Conservation (phyloP, 2,329 filamentous ascomycete genomes). For the Pseudodiploospora longispora region DNA sequence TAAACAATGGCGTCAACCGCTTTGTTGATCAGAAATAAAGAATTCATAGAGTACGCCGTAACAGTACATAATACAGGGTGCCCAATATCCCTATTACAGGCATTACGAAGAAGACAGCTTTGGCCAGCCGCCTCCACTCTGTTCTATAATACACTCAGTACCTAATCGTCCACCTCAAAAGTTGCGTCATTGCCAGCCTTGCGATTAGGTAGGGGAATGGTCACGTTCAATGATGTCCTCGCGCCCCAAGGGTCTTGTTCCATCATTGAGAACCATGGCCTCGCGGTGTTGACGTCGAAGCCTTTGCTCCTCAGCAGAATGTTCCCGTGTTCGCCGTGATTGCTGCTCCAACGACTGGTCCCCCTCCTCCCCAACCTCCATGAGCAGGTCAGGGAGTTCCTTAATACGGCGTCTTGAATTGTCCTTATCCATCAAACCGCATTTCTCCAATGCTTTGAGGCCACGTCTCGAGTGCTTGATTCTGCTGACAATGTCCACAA, state of each 20-base stretch:
- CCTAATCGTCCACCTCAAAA: neutral
- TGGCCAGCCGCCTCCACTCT: neutral
- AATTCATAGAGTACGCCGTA: no score
- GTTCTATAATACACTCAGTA: no score
- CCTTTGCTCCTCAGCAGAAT: constrained; percentile 60
- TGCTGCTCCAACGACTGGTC: constrained; percentile 19
- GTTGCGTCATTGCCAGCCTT: neutral
- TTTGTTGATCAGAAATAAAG: no score
- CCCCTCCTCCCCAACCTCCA: constrained; percentile 18
- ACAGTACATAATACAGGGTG: no score
- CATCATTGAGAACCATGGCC: constrained; percentile 85
- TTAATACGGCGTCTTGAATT: constrained; percentile 19
- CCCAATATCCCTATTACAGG: no score
- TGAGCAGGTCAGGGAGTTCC: constrained; percentile 22
- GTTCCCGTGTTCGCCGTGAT: constrained; percentile 33
- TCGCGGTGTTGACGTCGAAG: constrained; percentile 70
- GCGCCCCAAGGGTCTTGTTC: constrained; percentile 63
- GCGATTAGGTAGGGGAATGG: constrained; percentile 27
- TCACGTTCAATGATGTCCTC: constrained; percentile 71
- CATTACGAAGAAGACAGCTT: neutral
- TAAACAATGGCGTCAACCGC: no score
- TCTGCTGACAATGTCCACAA: constrained; percentile 43
- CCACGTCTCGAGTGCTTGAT: constrained; percentile 44
- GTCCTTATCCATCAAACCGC: constrained; percentile 35
- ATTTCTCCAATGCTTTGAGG: constrained; percentile 41